Percentiles rank a stretch among this genome's conserved stretches.
Conservation (phyloP, 768 basidiomycete genomes). For the Mycena kentingensis region DNA sequence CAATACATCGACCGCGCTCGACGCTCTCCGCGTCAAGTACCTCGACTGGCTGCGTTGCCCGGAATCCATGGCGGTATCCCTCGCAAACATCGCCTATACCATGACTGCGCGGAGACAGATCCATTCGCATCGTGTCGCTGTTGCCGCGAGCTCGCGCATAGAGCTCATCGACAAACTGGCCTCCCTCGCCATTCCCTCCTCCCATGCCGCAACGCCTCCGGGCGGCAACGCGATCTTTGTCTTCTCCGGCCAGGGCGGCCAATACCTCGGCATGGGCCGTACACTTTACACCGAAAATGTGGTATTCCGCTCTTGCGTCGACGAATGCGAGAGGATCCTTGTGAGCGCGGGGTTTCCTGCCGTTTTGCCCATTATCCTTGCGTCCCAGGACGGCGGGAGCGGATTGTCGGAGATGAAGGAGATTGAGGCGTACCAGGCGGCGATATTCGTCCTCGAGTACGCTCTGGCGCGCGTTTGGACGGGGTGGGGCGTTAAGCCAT, state of each 20-base stretch:
- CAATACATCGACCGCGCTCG: slow-evolving; percentile 50
- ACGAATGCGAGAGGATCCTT: slow-evolving; percentile 59
- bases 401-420: slow-evolving; percentile 34
- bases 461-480: slow-evolving; percentile 72
- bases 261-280: slow-evolving; percentile 65
- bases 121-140: slow-evolving; percentile 53
- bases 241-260: slow-evolving; percentile 76
- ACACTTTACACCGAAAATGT: slow-evolving; percentile 52
- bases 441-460: slow-evolving; percentile 64
- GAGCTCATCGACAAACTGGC: slow-evolving; percentile 53
- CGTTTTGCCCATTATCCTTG: slow-evolving; percentile 47
- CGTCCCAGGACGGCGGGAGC: slow-evolving; percentile 18
- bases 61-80: slow-evolving; percentile 24
- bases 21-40: slow-evolving; percentile 48
- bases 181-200: slow-evolving; percentile 32
- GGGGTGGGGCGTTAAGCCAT: slow-evolving; percentile 64
- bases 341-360: slow-evolving; percentile 51
- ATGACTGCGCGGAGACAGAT: slow-evolving; percentile 64
- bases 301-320: slow-evolving; percentile 52
- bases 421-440: slow-evolving; percentile 50
- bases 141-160: slow-evolving; percentile 42
- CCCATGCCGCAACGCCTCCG: slow-evolving; percentile 24
- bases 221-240: slow-evolving; percentile 52
- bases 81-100: slow-evolving; percentile 64
- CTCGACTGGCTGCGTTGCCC: slow-evolving; percentile 47